Evolutionary conservation across 345 rosid genomes (phyloP).

Genomic region (Ceriops tagal): DNA sequence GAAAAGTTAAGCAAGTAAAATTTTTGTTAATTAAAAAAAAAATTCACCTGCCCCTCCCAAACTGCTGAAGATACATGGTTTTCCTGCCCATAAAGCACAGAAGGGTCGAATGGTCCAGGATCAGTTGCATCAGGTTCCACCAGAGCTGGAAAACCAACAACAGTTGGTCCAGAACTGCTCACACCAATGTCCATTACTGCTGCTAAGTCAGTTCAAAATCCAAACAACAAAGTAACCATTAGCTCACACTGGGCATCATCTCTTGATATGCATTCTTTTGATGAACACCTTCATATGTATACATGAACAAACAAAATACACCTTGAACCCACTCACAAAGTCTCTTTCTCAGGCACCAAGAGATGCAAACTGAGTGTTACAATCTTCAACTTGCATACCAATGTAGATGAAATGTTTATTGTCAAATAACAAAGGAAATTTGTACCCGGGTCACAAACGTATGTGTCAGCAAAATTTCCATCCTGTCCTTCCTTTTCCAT

Average conservation of each 20-base stretch:
- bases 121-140: conserved; percentile 27
- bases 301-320: no score
- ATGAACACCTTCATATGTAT: no score
- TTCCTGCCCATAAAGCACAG: conserved; percentile 34
- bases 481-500: no score
- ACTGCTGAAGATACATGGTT: conserved; percentile 30
- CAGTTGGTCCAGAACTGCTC: conserved; percentile 26
- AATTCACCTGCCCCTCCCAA: conserved; percentile 34
- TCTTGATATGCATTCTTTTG: no score
- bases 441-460: no score
- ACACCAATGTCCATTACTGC: conserved; percentile 19
- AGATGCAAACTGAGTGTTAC: no score
- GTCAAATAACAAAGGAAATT: no score
- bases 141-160: conserved; percentile 35
- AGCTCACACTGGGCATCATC: not conserved
- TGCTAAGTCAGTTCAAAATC: not conserved
- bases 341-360: no score
- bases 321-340: no score
- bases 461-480: no score
- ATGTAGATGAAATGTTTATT: no score
- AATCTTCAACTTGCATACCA: no score
- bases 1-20: not conserved
- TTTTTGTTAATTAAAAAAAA: not conserved
- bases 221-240: not conserved
- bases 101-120: conserved; percentile 66